These are phyloP conservation scores for Kwoniella europaea DNA, from an alignment of 768 basidiomycete genomes.

Conservation along the genomic window DNA sequence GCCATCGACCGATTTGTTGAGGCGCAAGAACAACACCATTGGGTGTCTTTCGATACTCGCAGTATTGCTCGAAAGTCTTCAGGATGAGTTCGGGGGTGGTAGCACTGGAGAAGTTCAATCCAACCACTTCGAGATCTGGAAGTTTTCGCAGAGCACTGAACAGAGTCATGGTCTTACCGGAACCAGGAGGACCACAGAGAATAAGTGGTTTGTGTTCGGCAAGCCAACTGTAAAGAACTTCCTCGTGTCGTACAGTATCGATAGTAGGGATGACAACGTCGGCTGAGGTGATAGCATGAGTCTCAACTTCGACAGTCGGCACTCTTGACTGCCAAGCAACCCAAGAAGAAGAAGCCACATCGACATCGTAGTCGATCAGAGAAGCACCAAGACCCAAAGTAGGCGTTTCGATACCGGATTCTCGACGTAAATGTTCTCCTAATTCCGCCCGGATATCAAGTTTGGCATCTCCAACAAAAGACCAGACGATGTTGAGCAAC, in stretches of 20 bases:
- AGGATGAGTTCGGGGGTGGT: slow-evolving; percentile 97
- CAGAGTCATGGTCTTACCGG: slow-evolving; percentile 99
- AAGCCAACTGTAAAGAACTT: slow-evolving; percentile 97
- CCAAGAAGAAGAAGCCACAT: slow-evolving; percentile 85
- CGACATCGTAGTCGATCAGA: slow-evolving; percentile 93
- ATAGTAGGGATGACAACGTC: slow-evolving; percentile 98
- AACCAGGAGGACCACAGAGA: slow-evolving; percentile 98
- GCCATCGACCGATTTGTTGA: slow-evolving; percentile 92
- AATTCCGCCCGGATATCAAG: slow-evolving; percentile 84
- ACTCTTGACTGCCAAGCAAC: slow-evolving; percentile 87
- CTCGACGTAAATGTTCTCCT: slow-evolving; percentile 81
- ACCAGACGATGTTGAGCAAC: slow-evolving; percentile 93
- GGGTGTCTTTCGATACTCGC: slow-evolving; percentile 97
- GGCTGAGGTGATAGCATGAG: slow-evolving; percentile 91
- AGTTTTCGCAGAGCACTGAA: slow-evolving; percentile 97
- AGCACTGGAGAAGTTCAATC: slow-evolving; percentile 98
- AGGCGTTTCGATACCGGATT: slow-evolving; percentile 89
- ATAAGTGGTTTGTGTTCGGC: slow-evolving; percentile 98
- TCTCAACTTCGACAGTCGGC: slow-evolving; percentile 93
- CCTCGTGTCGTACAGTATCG: slow-evolving; percentile 98
- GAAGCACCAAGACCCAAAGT: slow-evolving; percentile 72
- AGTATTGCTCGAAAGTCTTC: slow-evolving; percentile 99
- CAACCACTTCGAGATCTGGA: slow-evolving; percentile 98
- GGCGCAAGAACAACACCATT: slow-evolving; percentile 97
- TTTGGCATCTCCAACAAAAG: slow-evolving; percentile 95